phyloP scores from a whole-genome alignment of 768 basidiomycete species.

The Solioccasus polychromus region DNA sequence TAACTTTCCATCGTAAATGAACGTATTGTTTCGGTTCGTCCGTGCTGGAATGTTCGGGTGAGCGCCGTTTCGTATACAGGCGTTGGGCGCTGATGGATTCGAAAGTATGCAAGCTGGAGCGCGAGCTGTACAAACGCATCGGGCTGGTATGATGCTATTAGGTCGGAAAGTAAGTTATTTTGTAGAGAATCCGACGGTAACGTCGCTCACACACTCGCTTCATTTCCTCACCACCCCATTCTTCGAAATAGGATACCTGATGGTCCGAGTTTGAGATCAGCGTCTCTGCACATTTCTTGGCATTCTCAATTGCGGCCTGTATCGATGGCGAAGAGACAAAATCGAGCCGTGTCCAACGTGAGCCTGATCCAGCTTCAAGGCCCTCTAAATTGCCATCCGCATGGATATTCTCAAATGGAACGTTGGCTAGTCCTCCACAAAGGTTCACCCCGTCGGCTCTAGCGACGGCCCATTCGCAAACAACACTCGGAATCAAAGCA shows the following conservation, averaged over 20 bases:
- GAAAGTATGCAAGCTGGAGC: slow-evolving; percentile 89
- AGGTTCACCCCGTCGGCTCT: slow-evolving; percentile 14
- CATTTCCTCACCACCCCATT: slow-evolving; percentile 88
- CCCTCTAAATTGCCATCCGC: slow-evolving; percentile 2
- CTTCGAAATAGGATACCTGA: slow-evolving; percentile 76
- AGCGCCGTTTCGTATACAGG: slow-evolving; percentile 93
- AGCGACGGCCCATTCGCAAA: slow-evolving; percentile 75
- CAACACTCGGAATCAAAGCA: slow-evolving; percentile 84
- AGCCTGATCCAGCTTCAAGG: slow-evolving; percentile 15
- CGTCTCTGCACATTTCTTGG: slow-evolving; percentile 50
- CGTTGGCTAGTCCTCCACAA: slow-evolving; percentile 54
- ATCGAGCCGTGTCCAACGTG: slow-evolving; percentile 60
- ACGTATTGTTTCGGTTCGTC: slow-evolving; percentile 88
- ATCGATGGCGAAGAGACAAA: slow-evolving; percentile 71
- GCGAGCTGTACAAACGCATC: slow-evolving; percentile 92
- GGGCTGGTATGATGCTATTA: slow-evolving; percentile 53
- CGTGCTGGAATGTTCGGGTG: slow-evolving; percentile 82
- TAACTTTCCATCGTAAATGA: slow-evolving; percentile 70
- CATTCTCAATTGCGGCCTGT: slow-evolving; percentile 52
- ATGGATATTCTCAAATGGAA: slow-evolving; percentile 10
- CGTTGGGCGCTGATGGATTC: slow-evolving; percentile 69
- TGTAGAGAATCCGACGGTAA: neutral
- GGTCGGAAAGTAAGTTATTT: neutral
- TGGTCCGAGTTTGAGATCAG: slow-evolving; percentile 81
- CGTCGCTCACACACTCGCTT: slow-evolving; percentile 57